Conservation (phyloP, 1,139 yeast species). For the Kodamaea arcana region DNA sequence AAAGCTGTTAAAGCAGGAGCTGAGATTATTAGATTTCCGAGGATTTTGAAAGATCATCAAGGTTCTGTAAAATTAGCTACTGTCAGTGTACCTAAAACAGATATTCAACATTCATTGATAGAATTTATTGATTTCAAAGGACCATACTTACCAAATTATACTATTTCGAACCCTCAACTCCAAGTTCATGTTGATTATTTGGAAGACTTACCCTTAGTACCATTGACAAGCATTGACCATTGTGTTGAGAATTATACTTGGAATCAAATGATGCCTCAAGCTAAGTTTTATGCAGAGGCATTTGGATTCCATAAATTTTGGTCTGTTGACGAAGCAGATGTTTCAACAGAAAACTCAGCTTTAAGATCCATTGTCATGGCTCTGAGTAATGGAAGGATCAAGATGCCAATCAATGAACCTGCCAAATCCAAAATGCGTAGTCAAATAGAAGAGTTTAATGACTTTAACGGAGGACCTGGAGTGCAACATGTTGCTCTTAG, state of each 20-base stretch:
- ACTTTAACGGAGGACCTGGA: constrained; percentile 75
- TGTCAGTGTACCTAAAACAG: constrained; percentile 55
- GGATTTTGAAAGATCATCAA: constrained; percentile 31
- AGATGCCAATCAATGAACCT: constrained; percentile 85
- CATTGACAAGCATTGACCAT: constrained; percentile 56
- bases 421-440: constrained; percentile 62
- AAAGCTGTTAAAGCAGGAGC: constrained; percentile 57
- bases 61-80: constrained; percentile 57
- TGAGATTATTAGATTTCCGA: constrained; percentile 41
- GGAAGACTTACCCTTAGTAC: constrained; percentile 28
- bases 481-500: constrained; percentile 75
- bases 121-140: constrained; percentile 46
- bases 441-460: constrained; percentile 79
- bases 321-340: constrained; percentile 77
- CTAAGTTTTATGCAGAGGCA: constrained; percentile 53
- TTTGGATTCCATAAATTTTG: constrained; percentile 77
- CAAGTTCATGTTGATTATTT: constrained; percentile 6
- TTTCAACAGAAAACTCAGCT: constrained; percentile 66
- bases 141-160: constrained; percentile 56
- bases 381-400: constrained; percentile 57
- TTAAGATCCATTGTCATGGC: constrained; percentile 76
- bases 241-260: constrained; percentile 77
- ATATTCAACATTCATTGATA: constrained; percentile 65
- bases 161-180: constrained; percentile 6
- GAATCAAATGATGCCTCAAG: constrained; percentile 58